Percentiles rank a stretch among this genome's conserved stretches.
These are phyloP conservation scores for Penicillium soppii DNA, from an alignment of 495 filamentous ascomycete genomes.

Conservation along the genomic window DNA sequence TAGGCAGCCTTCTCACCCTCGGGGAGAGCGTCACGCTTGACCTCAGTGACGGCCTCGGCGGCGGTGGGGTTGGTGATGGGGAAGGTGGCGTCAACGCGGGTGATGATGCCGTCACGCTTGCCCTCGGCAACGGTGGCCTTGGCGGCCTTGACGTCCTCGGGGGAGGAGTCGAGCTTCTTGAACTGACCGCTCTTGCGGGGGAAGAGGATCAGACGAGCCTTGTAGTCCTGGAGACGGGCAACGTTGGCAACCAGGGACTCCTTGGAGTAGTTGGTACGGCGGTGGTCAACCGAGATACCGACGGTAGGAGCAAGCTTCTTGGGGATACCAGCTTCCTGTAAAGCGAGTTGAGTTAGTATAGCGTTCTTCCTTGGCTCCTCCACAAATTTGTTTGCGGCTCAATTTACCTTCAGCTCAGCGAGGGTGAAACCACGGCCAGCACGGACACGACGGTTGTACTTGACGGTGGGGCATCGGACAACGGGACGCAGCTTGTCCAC, in stretches of 20 bases:
- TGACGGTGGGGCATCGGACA: slow-evolving; percentile 90
- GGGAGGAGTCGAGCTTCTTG: slow-evolving; percentile 85
- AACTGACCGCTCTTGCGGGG: slow-evolving; percentile 89
- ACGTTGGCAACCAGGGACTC: slow-evolving; percentile 93
- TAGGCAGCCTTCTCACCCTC: slow-evolving; percentile 79
- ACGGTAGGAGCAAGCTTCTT: slow-evolving; percentile 91
- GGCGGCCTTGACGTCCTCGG: slow-evolving; percentile 77
- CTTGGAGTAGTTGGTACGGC: slow-evolving; percentile 93
- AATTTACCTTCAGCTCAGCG: slow-evolving; percentile 90
- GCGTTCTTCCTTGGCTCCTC: slow-evolving; percentile 3
- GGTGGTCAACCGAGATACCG: slow-evolving; percentile 94
- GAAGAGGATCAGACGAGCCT: slow-evolving; percentile 92
- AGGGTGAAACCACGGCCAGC: slow-evolving; percentile 96
- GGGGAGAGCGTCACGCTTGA: slow-evolving; percentile 77
- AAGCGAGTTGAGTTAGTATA: slow-evolving; percentile 11
- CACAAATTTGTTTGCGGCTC: slow-evolving; percentile 5
- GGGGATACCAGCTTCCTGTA: slow-evolving; percentile 90
- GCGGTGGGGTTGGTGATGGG: slow-evolving; percentile 67
- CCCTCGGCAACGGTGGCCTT: slow-evolving; percentile 53
- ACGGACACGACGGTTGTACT: slow-evolving; percentile 98
- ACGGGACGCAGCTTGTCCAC: slow-evolving; percentile 95
- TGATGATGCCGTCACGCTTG: slow-evolving; percentile 56
- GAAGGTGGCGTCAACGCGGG: slow-evolving; percentile 55
- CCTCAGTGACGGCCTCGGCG: slow-evolving; percentile 65
- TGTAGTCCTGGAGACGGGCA: slow-evolving; percentile 93